Evolutionary conservation across 345 rosid genomes (phyloP).

Genomic region (Mangifera indica): DNA sequence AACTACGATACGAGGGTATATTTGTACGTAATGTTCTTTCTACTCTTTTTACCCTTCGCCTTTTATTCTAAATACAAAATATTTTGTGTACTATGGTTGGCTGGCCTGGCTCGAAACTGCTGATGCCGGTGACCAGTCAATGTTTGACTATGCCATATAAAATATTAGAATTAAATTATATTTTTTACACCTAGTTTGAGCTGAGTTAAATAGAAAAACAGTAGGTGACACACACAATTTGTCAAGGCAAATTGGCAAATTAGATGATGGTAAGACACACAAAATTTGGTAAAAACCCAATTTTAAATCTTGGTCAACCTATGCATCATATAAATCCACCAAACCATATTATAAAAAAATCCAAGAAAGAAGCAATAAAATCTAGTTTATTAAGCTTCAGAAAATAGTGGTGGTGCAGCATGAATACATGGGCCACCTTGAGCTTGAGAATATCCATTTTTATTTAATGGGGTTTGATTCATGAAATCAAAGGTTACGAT

Average conservation of each 20-base stretch:
- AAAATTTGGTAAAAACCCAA: not conserved
- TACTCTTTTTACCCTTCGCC: not conserved
- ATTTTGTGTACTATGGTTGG: not conserved
- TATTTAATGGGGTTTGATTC: slow-evolving; percentile 2
- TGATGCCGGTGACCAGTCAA: not conserved
- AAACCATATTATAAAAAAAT: too few relatives aligned
- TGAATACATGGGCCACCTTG: not conserved
- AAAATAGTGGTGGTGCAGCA: not conserved
- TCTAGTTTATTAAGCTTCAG: not conserved
- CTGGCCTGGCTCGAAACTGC: not conserved
- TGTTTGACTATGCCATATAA: slow-evolving; percentile 8
- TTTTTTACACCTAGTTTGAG: too few relatives aligned
- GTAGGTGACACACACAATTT: too few relatives aligned
- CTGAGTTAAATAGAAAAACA: not conserved
- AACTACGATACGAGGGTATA: not conserved
- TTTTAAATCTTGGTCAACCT: not conserved
- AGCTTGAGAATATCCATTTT: not conserved
- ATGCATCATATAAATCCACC: too few relatives aligned
- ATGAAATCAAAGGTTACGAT: not conserved
- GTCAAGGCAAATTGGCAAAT: too few relatives aligned
- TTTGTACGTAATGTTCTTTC: not conserved
- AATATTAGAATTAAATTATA: not conserved
- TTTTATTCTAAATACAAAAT: too few relatives aligned
- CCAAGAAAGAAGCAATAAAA: too few relatives aligned
- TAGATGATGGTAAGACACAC: slow-evolving; percentile 7